Conservation (phyloP, 2,329 filamentous ascomycete species). For the Fusarium fujikuroi region DNA sequence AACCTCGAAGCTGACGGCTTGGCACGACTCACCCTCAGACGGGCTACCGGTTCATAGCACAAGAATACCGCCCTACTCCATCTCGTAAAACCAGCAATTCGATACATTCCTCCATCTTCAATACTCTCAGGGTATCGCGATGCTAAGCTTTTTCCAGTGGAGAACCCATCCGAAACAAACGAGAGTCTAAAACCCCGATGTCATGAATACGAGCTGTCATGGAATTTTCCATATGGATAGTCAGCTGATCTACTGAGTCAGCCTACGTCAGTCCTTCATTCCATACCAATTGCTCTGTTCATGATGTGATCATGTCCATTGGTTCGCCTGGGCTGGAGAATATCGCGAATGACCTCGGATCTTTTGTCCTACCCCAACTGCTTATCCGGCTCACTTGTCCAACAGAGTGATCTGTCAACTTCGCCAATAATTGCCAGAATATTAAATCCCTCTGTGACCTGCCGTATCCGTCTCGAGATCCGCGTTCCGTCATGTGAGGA, state of each 20-base stretch:
- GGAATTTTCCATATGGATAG: not conserved
- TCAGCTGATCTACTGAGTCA: constrained; percentile 20
- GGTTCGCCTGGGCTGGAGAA: not conserved
- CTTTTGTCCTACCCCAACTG: constrained; percentile 2
- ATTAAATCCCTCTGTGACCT: constrained; percentile 14
- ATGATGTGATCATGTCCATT: not conserved
- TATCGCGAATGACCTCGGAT: constrained; percentile 11
- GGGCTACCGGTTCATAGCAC: not conserved
- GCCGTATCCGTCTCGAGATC: constrained; percentile 21
- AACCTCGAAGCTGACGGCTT: constrained; percentile 5
- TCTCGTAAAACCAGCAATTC: not conserved
- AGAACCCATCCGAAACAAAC: constrained; percentile 32
- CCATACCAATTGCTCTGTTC: not conserved
- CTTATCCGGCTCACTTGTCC: constrained; percentile 2
- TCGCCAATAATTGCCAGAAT: constrained; percentile 18
- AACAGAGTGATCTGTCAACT: constrained; percentile 25
- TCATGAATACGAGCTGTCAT: constrained; percentile 8
- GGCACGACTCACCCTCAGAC: not conserved
- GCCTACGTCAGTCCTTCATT: not conserved
- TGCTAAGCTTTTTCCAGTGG: constrained; percentile 40
- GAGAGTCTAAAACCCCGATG: constrained; percentile 17
- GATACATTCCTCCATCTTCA: not conserved
- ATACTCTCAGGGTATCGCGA: not conserved
- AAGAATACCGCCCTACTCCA: not conserved
- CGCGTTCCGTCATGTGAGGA: constrained; percentile 12